Conservation (phyloP, 2,329 filamentous ascomycete genomes). For the Sporothrix brasiliensis region DNA sequence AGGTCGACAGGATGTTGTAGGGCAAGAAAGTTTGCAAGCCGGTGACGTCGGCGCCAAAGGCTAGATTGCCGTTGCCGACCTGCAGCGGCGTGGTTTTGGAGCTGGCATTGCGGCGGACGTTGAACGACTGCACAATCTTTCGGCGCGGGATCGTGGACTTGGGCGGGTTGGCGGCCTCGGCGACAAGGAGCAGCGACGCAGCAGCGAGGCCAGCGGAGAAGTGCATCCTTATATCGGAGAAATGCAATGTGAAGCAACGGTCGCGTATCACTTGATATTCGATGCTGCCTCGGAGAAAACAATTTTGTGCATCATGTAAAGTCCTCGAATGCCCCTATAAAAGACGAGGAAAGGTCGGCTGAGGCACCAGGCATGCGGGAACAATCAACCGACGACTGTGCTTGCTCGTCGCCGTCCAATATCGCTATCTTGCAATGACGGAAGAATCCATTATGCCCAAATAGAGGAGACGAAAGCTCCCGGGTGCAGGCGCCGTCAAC, state of each 20-base stretch:
- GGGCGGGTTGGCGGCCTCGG: background rate
- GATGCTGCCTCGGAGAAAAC: background rate
- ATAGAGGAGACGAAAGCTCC: background rate
- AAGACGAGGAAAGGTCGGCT: background rate
- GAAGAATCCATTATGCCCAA: background rate
- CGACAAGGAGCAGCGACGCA: conserved; percentile 15
- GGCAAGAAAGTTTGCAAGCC: conserved; percentile 52
- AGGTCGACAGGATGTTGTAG: conserved; percentile 52
- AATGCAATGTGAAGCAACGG: background rate
- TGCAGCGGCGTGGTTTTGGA: conserved; percentile 56
- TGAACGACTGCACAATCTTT: conserved; percentile 48
- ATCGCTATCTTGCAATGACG: too few relatives aligned
- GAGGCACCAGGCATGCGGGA: background rate
- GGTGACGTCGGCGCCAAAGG: conserved; percentile 52
- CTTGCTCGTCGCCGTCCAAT: background rate
- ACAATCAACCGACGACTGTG: background rate
- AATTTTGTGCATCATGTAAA: background rate
- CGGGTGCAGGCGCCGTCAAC: background rate
- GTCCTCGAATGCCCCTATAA: background rate
- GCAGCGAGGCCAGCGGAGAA: background rate
- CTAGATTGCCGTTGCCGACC: conserved; percentile 55
- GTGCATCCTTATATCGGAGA: background rate
- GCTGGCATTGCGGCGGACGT: conserved; percentile 52
- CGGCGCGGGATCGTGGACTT: conserved; percentile 41
- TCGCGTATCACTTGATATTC: conserved; percentile 4